phyloP scores from a whole-genome alignment of 1,284 basidiomycete species.

The Moniliophthora roreri region DNA sequence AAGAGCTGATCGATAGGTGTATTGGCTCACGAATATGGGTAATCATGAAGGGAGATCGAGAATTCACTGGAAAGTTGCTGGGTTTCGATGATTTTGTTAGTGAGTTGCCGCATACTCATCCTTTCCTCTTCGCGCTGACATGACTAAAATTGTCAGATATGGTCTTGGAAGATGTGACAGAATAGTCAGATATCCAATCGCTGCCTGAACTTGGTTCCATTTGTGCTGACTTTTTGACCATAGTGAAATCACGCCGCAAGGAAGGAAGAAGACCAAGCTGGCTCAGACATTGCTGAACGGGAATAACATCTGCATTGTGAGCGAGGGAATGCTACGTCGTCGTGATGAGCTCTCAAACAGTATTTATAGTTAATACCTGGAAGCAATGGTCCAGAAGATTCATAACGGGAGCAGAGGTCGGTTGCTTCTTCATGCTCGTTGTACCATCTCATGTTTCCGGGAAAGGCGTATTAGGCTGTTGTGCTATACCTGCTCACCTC shows the following conservation, averaged over 20 bases:
- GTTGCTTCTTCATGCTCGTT: background rate
- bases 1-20: conserved; percentile 92
- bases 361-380: conserved; percentile 68
- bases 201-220: background rate
- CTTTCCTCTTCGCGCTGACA: conserved; percentile 2
- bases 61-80: conserved; percentile 93
- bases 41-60: conserved; percentile 94
- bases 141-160: conserved; percentile 84
- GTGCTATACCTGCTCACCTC: too few relatives aligned
- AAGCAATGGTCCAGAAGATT: conserved; percentile 67
- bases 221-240: conserved; percentile 6
- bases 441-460: background rate
- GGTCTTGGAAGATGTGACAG: conserved; percentile 96
- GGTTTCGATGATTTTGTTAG: conserved; percentile 99
- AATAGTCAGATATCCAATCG: conserved; percentile 64
- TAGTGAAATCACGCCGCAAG: conserved; percentile 85
- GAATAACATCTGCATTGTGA: conserved; percentile 97
- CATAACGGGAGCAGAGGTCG: conserved; percentile 18
- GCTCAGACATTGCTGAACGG: conserved; percentile 94
- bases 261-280: conserved; percentile 80
- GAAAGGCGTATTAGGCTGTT: too few relatives aligned
- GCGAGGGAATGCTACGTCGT: conserved; percentile 17
- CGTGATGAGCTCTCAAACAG: conserved; percentile 8
- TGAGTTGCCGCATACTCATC: conserved; percentile 54
- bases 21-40: conserved; percentile 96